A percentile compares a stretch with the other conserved stretches of the same genome.
Conservation (phyloP, 805 yeast species). For the Grigorovia humatica region DNA sequence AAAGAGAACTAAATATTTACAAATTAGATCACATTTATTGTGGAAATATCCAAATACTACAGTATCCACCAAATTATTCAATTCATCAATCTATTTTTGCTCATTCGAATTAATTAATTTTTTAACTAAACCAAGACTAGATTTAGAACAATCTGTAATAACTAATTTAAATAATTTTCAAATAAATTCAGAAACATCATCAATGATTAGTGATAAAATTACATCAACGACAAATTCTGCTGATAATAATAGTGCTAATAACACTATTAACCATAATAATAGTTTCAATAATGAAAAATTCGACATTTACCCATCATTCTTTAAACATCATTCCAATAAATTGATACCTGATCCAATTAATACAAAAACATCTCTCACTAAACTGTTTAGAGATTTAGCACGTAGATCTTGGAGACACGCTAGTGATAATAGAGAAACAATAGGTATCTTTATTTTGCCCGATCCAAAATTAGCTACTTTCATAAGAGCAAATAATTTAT, state of each 20-base stretch:
- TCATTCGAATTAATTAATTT: conserved; percentile 43
- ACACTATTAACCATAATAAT: background rate
- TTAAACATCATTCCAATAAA: conserved; percentile 22
- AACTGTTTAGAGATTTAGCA: conserved; percentile 75
- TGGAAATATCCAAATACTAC: conserved; percentile 80
- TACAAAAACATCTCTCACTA: conserved; percentile 42
- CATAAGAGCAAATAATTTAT: conserved; percentile 65
- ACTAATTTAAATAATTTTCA: background rate
- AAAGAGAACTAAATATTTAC: conserved; percentile 58
- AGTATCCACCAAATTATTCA: conserved; percentile 66
- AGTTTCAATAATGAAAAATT: conserved; percentile 2
- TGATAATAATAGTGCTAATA: conserved; percentile 3
- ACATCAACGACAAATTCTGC: background rate
- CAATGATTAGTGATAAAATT: too few species aligned
- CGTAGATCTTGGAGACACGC: conserved; percentile 88
- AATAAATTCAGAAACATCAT: background rate
- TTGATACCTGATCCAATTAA: conserved; percentile 21
- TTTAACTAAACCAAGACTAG: conserved; percentile 23
- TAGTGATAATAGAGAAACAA: conserved; percentile 37
- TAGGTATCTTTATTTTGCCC: conserved; percentile 66
- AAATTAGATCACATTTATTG: conserved; percentile 73
- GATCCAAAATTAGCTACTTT: conserved; percentile 44
- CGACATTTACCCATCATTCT: conserved; percentile 22
- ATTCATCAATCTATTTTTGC: conserved; percentile 63
- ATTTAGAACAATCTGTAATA: background rate